Evolutionary conservation across 768 basidiomycete species (phyloP), one percentile per base, ranked within the genome.

Genomic region (Dacryopinax spathularia): DNA sequence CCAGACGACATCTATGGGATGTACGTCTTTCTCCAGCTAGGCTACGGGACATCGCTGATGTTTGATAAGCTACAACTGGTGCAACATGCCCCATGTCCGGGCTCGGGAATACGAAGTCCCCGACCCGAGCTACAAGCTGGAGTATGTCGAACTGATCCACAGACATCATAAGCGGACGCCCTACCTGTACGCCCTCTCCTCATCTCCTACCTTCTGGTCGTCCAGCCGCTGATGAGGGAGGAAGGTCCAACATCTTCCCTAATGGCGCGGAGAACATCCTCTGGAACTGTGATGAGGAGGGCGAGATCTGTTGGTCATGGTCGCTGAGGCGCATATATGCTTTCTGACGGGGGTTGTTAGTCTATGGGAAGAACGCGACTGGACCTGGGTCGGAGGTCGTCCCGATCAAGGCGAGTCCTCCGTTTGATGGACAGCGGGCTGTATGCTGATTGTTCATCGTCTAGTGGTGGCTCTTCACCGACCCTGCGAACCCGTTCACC

Each of bases 111-210:
- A 70, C 64, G 20, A 44, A 34, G 37, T 56, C 0, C 67, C 65
- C 1, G 60, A 64, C 2, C 25, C 56, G 20, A 67, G 67, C 2
- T 69, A 69, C 34, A 34, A 65, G 31, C 63, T 70, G 2, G 34
- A 69, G 34, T 70, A 70, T 34, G 65, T 70, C 61, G 70, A 70
- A 60, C 65, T 70, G 18, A 68, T 70, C 31, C 69, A 70, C 34
- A 34, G 70, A 33, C 70, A 70, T 61, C 67, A 69, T 63, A 70
- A 70, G 65, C 66, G 66, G 13, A 56, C 62, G 63, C 37, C 48
- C 25, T 56, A 59, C 60, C 25, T 29, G 48, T 56, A 29, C 25
- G 48, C n/a, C n/a, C n/a, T 18, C 25, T 27, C 9, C 3, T n/a
- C 25, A 5, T n/a, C n/a, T n/a, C n/a, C 48, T 29, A 5, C 18